Base-by-base conservation (phyloP, 768 basidiomycete genomes). In the Suillus sp. region DNA sequence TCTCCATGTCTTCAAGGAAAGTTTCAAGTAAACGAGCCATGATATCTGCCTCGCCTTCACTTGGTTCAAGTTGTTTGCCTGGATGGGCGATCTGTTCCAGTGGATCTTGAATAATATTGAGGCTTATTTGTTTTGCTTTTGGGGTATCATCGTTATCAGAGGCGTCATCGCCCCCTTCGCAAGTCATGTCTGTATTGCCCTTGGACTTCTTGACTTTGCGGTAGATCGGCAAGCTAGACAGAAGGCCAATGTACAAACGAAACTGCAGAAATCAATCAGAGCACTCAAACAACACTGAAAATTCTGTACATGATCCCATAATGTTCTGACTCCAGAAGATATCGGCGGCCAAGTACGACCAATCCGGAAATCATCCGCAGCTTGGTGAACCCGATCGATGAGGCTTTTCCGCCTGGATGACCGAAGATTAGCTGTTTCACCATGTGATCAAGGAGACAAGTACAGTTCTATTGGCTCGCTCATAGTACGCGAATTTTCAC, bases 1-100 rank as follows among this genome's bases (percentile, higher is more conserved):
- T 73, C 64, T 86, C 88, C 8, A 91, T 88, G 60, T 90, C 80
- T 37, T 83, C 74, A 60, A 92, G 68, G 71, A 93, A 93, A 2
- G 74, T 69, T 3, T 78, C 69, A 62, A 86, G 75, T 70, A 76
- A 64, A 6, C 59, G 61, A 14, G 60, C 59, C 51, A 69, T 67
- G 22, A 58, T 27, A 5, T 62, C 64, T 7, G 65, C 64, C 20
- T 53, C 32, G 22, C 69, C 68, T 7, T 61, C 56, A 51, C 35
- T 57, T 1, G 70, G 75, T 54, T 72, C 70, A 27, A 76, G 67
- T 20, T 67, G 62, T 56, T 75, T 76, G 40, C 74, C 74, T 2
- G 73, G 75, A 13, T 67, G 70, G 0, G 74, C 57, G 9, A 16
- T 66, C 51, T 75, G 71, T 50, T 76, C 73, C 48, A 76, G 60